These are phyloP conservation scores for Silene latifolia DNA, from an alignment of 148 eudicot species.

Conservation along the genomic window DNA sequence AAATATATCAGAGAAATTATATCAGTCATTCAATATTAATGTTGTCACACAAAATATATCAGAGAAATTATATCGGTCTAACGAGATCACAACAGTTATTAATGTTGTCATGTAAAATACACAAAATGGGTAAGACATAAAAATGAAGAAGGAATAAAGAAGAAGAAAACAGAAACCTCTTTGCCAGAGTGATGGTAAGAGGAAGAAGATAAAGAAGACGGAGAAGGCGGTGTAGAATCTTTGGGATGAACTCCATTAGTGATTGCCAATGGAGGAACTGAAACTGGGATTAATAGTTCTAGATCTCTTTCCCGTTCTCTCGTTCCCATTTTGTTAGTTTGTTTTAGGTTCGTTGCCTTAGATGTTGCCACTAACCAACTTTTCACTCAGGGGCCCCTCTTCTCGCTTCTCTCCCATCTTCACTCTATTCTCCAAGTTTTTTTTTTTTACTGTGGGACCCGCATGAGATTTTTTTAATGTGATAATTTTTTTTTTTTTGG, in stretches of 20 bases:
- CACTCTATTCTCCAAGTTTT: too few species aligned
- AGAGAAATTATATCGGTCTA: too few species aligned
- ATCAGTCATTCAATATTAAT: too few species aligned
- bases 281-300: slow-evolving; percentile 46
- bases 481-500: too few species aligned
- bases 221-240: slow-evolving; percentile 37
- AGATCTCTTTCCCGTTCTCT: slow-evolving; percentile 47
- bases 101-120: too few species aligned
- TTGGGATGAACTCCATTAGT: slow-evolving; percentile 12
- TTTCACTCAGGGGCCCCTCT: neutral
- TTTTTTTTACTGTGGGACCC: too few species aligned
- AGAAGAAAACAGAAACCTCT: slow-evolving; percentile 33
- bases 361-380: slow-evolving; percentile 3
- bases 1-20: too few species aligned
- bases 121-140: too few species aligned
- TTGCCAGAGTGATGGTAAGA: slow-evolving; percentile 37
- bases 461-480: too few species aligned
- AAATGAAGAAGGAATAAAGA: neutral
- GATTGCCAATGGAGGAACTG: slow-evolving; percentile 23
- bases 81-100: too few species aligned
- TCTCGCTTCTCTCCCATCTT: too few species aligned
- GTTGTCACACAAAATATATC: too few species aligned
- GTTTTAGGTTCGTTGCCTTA: neutral
- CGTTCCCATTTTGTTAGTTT: slow-evolving; percentile 34
- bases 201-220: slow-evolving; percentile 24